Conservation (phyloP, 2,329 filamentous ascomycete genomes). For the Trichoderma asperellum region DNA sequence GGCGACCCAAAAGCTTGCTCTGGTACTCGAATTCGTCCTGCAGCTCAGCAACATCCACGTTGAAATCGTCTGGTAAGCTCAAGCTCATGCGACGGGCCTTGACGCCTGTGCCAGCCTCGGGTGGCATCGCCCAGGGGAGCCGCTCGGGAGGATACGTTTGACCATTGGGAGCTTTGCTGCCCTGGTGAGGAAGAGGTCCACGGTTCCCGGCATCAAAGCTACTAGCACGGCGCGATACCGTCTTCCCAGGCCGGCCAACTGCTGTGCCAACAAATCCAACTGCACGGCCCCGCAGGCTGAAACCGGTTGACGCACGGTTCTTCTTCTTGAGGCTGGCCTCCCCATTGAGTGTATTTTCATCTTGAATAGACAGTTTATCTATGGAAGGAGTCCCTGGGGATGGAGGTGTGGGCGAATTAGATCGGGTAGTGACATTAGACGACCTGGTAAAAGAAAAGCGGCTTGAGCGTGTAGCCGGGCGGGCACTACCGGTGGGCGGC, state of each 20-base stretch:
- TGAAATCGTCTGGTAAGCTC: slow-evolving; percentile 73
- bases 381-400: slow-evolving; percentile 53
- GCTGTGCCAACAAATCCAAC: slow-evolving; percentile 52
- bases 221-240: slow-evolving; percentile 46
- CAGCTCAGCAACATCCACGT: slow-evolving; percentile 70
- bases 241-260: slow-evolving; percentile 34
- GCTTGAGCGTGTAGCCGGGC: slow-evolving; percentile 37
- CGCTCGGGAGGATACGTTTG: slow-evolving; percentile 47
- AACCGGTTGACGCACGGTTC: slow-evolving; percentile 55
- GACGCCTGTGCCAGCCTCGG: slow-evolving; percentile 72
- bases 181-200: slow-evolving; percentile 32
- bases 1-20: slow-evolving; percentile 70
- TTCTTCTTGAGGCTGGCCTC: slow-evolving; percentile 54
- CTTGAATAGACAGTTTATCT: slow-evolving; percentile 32
- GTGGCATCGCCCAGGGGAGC: slow-evolving; percentile 62
- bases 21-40: slow-evolving; percentile 71
- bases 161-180: slow-evolving; percentile 31
- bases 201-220: slow-evolving; percentile 52
- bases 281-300: slow-evolving; percentile 52
- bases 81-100: slow-evolving; percentile 80
- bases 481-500: slow-evolving; percentile 37
- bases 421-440: slow-evolving; percentile 52
- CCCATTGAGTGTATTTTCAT: slow-evolving; percentile 46
- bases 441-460: slow-evolving; percentile 54
- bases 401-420: slow-evolving; percentile 56